A percentile compares a stretch with the other conserved stretches of the same genome.
Conservation (phyloP, 2,329 filamentous ascomycete species). For the Myriosclerotinia duriaeana region DNA sequence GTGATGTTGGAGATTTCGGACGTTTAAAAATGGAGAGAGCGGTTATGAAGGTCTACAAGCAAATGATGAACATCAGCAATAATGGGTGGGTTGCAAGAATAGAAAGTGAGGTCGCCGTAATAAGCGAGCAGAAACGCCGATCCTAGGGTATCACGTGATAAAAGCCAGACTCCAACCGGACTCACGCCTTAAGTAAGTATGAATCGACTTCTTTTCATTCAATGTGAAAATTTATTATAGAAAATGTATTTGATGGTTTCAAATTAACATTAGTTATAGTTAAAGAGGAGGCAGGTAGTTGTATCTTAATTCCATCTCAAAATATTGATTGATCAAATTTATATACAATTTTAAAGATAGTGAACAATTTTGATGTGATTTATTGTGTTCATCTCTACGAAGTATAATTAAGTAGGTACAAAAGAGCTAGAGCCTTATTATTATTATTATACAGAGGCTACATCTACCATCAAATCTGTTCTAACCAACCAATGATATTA, state of each 20-base stretch:
- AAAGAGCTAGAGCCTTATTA: too few relatives aligned
- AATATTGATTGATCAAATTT: not conserved
- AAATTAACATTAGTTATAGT: not conserved
- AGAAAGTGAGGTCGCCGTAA: not conserved
- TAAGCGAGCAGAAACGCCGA: not conserved
- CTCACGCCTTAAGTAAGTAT: too few relatives aligned
- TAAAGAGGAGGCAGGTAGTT: too few relatives aligned
- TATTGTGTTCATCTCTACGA: not conserved
- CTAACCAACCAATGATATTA: constrained; percentile 9
- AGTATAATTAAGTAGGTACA: too few relatives aligned
- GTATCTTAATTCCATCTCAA: not conserved
- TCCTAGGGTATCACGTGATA: constrained; percentile 9
- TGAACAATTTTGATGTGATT: not conserved
- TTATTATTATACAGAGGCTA: too few relatives aligned
- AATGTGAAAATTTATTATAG: too few relatives aligned
- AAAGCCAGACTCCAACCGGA: not conserved
- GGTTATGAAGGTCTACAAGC: constrained; percentile 16
- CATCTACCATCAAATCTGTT: not conserved
- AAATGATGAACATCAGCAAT: constrained; percentile 18
- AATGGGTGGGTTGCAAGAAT: constrained; percentile 1
- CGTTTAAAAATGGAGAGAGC: constrained; percentile 28
- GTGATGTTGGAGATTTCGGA: constrained; percentile 26
- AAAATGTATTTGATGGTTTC: too few relatives aligned
- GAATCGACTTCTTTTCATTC: too few relatives aligned
- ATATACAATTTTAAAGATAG: not conserved